A percentile compares a stretch with the other conserved stretches of the same genome.
phyloP scores from a whole-genome alignment of 176 grass and related monocot genomes.

The Otatea glauca region DNA sequence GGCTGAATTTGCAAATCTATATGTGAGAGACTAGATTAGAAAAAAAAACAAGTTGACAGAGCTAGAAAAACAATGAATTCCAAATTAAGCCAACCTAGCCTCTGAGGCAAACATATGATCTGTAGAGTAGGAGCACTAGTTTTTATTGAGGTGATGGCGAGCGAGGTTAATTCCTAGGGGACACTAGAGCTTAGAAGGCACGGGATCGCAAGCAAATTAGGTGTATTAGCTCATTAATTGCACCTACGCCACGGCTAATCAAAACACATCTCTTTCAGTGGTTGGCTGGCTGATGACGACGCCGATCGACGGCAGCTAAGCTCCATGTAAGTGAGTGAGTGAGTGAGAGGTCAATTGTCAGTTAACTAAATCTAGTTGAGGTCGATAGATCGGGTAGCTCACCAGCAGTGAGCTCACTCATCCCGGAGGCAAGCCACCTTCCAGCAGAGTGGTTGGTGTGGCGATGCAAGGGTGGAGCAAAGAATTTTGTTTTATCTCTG shows the following conservation, averaged over 20 bases:
- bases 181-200: conserved; percentile 35
- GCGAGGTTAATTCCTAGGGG: background rate
- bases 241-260: conserved; percentile 38
- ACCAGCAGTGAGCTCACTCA: conserved; percentile 29
- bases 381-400: conserved; percentile 2
- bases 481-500: background rate
- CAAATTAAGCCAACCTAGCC: background rate
- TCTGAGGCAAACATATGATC: background rate
- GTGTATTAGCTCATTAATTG: background rate
- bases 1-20: too few species aligned
- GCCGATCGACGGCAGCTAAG: background rate
- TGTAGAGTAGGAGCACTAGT: background rate
- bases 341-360: conserved; percentile 9
- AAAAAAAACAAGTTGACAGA: too few species aligned
- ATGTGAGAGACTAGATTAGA: too few species aligned
- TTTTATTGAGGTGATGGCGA: background rate
- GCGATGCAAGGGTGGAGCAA: background rate
- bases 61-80: too few species aligned
- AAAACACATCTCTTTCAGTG: conserved; percentile 11
- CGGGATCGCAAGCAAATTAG: background rate
- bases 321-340: background rate
- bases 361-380: conserved; percentile 20
- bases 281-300: conserved; percentile 33
- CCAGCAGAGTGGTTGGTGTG: background rate
- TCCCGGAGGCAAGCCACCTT: background rate